Evolutionary conservation across 2,329 filamentous ascomycete genomes (phyloP), one percentile per base, ranked within the genome.

Genomic region (Exophiala lecanii-corni): DNA sequence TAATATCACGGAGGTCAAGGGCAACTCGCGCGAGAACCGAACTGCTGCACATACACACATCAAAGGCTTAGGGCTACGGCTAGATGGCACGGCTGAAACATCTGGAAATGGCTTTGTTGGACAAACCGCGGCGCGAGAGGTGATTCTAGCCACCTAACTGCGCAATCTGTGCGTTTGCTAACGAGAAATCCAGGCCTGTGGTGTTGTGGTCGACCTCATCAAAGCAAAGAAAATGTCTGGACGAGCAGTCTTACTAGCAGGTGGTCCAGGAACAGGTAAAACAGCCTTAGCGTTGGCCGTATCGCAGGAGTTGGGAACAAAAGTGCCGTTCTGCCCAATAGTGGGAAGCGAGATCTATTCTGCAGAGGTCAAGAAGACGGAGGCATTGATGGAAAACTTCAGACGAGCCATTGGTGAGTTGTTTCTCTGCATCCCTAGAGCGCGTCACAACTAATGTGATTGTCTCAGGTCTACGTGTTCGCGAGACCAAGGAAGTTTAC

Each of bases 331-430:
- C 65, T 96, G 92, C 67, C 89, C 91, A 28, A 97, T 98, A 62
- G 92, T 96, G 40, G 92, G 89, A 57, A 96, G 89, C 73, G 92
- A 98, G 69, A 85, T 98, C 59, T 98, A 96, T 72, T 95, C 88
- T 56, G 84, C 91, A 34, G 92, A 98, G 69, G 89, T 98, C 53
- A 98, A 98, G 80, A 98, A 98, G 80, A 98, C 92, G 37, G 92
- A 98, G 68, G 85, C 94, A 55, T 72, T 98, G 63, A 97, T 97
- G 92, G 92, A 98, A 75, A 97, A 97, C 72, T 98, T 98, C 68
- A 80, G 92, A 63, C 78, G 92, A 62, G 92, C 92, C 46, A 98
- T 98, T 65, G 92, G 91, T 78, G 69, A 36, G 61, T 30, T 33
- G 5, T n/a, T 19, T 16, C 5, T 16, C 6, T 17, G 43, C 48